Evolutionary conservation across 306 rosid genomes (phyloP).

Genomic region (Morella rubra): DNA sequence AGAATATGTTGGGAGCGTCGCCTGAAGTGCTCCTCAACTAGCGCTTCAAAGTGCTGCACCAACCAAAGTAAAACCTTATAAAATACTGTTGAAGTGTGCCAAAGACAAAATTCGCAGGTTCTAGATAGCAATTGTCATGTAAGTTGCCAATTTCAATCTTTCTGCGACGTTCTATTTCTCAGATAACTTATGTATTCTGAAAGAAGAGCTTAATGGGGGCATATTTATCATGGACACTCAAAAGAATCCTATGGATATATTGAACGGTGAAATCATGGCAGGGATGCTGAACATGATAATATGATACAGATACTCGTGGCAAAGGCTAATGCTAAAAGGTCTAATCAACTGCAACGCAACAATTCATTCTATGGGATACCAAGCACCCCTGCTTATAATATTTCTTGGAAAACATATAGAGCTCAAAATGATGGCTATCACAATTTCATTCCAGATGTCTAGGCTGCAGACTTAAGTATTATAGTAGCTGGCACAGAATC

Average conservation of each 20-base stretch:
- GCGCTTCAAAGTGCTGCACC: conserved; percentile 79
- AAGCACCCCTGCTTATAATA: background rate
- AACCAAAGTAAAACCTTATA: conserved; percentile 12
- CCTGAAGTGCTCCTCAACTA: conserved; percentile 76
- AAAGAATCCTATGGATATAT: background rate
- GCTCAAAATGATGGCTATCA: background rate
- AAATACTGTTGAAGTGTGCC: conserved; percentile 15
- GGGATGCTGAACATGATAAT: background rate
- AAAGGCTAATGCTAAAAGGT: background rate
- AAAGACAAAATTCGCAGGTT: background rate
- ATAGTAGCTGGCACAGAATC: background rate
- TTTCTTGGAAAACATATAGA: background rate
- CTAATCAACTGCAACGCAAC: background rate
- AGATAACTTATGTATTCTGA: background rate
- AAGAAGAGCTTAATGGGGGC: background rate
- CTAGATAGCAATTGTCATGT: background rate
- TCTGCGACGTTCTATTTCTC: background rate
- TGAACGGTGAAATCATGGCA: background rate
- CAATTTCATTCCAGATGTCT: background rate
- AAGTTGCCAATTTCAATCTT: background rate
- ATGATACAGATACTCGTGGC: background rate
- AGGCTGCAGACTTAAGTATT: background rate
- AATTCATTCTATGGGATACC: background rate
- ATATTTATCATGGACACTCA: background rate
- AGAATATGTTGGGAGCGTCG: conserved; percentile 55